Base-by-base conservation (phyloP, 805 yeast species). In the Candida vartiovaarae region DNA sequence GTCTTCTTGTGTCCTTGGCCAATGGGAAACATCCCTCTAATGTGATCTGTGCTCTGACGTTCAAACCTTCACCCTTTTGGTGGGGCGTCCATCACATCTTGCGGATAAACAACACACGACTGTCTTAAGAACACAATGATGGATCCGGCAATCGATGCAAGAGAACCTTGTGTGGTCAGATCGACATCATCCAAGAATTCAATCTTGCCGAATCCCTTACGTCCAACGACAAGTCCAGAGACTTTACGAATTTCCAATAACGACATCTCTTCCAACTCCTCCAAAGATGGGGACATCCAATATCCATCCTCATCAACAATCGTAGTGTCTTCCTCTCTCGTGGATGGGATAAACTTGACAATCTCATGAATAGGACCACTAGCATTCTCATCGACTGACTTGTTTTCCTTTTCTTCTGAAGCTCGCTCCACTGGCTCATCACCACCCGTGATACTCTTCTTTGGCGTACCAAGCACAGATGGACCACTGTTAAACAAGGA, bases 171-270 rank as follows among this genome's bases (percentile, higher is more conserved):
- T 4, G 78, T 64, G 0, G 95, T 78, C 51, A 93, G 70, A 62
- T 93, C 97, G 38, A 93, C 95, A 0, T 96, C 95, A 42, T 74
- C 70, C 40, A 78, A 59, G 60, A 90, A 93, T 57, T 81, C 83
- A 39, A 93, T 74, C 42, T 76, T 69, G 38, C 99, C 99, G 56
- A 70, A 78, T 7, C 66, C 64, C 48, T 74, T 74, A 51, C 93
- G 81, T 5, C 98, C 99, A 47, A 93, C 78, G 11, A 74, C 74
- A 59, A 90, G 80, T 42, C 79, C 70, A 15, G 70, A 54, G 25
- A 93, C 83, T 5, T 73, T 56, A 43, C 83, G 78, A 40, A 88
- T 72, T 48, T 87, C 82, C 8, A 78, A 64, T 33, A 85, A 68
- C 0, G 87, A 62, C 72, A 76, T 70, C 15, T 70, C 63, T 43